Evolutionary conservation across 371 early-diverging fungal genomes (phyloP).

Genomic region (Thermomucor indicae-seudaticae): DNA sequence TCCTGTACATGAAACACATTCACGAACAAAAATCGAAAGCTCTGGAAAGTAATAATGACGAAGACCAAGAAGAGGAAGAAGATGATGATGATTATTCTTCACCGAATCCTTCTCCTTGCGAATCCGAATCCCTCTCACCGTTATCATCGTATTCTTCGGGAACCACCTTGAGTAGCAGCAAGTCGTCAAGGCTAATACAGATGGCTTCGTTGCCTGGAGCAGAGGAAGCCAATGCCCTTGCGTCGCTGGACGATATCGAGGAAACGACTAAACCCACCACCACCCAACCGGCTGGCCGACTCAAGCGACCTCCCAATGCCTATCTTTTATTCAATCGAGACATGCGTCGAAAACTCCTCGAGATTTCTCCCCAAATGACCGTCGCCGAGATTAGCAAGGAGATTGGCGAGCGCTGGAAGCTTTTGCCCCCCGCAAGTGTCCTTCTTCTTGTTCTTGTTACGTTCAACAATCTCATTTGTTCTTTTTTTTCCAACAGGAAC

Average conservation of each 20-base stretch:
- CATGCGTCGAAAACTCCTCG: constrained; percentile 50
- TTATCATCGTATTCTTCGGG: background rate
- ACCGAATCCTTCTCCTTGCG: background rate
- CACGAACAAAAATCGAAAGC: constrained; percentile 7
- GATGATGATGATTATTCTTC: background rate
- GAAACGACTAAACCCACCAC: background rate
- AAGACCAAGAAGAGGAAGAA: background rate
- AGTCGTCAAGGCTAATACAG: background rate
- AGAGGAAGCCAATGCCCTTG: constrained; percentile 6
- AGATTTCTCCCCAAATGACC: constrained; percentile 51
- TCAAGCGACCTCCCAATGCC: constrained; percentile 64
- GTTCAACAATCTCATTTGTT: background rate
- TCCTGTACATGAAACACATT: constrained; percentile 19
- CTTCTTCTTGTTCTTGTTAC: background rate
- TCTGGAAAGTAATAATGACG: background rate
- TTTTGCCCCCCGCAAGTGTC: constrained; percentile 19
- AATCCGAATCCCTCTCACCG: background rate
- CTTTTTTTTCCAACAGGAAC: constrained; percentile 13
- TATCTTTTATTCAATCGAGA: constrained; percentile 59
- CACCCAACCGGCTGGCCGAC: constrained; percentile 20
- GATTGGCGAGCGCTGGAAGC: constrained; percentile 55
- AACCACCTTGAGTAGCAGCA: too few relatives aligned
- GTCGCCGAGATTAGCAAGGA: constrained; percentile 55
- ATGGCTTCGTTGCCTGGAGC: constrained; percentile 10
- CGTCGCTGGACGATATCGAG: constrained; percentile 13